Base-by-base conservation (phyloP, 768 basidiomycete species). In the Epithele typhae region DNA sequence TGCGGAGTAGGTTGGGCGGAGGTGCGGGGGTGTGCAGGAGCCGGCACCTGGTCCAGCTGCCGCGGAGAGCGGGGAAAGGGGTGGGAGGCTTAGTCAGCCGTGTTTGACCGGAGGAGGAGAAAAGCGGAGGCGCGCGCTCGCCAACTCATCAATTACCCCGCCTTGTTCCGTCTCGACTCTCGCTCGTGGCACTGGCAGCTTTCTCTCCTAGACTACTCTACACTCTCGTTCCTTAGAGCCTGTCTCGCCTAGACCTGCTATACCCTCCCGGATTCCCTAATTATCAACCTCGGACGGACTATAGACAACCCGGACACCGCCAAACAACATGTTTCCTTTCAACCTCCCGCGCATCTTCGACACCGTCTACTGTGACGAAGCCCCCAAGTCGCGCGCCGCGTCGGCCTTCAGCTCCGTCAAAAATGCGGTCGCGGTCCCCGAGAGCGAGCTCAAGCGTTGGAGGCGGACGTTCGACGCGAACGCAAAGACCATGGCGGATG, bases 391-490 rank as follows among this genome's bases (percentile, higher is more conserved):
- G 25, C 70, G 79, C 37, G 79, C 58, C 5, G 60, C 49, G 0
- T 48, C 59, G n/a, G 65, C 84, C 25, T 56, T 92, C 47, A 74
- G 78, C 54, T 75, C 72, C 37, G 82, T 90, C 48, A 81, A 84
- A 56, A 79, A 73, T 48, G 86, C 75, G 17, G 76, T 92, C 35
- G 67, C 81, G 24, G 71, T 81, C 24, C 87, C 84, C 27, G 92
- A 95, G 64, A 83, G 66, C 58, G 93, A 97, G 68, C 69, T 93
- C 40, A 87, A 79, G 65, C 80, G 89, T 53, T 97, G 94, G 94
- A 81, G 79, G 63, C 77, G 91, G 58, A 82, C 80, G 2, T 97
- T 96, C 65, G 93, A 96, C 46, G 56, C 76, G 35, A 87, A 92
- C 61, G 87, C 93, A 36, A 87, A 82, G 64, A 69, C 72, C 37